phyloP scores from a whole-genome alignment of 208 protist genomes.

The Angomonas desouzai region DNA sequence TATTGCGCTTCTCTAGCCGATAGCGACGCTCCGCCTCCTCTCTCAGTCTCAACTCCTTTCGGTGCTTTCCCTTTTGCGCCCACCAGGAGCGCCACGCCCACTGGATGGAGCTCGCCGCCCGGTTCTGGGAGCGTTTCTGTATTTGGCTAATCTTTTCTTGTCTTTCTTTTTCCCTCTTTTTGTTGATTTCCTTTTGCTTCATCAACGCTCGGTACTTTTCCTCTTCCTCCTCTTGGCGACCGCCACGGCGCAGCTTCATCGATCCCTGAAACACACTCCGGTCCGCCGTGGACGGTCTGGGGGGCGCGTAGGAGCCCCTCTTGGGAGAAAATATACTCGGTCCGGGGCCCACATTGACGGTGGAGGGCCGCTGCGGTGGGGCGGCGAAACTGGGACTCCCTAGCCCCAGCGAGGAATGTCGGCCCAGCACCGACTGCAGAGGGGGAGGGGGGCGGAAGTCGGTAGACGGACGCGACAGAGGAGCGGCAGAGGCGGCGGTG shows the following conservation, averaged over 20 bases:
- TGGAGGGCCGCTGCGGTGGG: not conserved
- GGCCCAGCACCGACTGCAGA: not conserved
- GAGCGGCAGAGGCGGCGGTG: conserved; percentile 11
- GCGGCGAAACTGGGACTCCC: not conserved
- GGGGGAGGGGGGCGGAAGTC: conserved; percentile 10
- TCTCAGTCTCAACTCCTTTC: conserved; percentile 37
- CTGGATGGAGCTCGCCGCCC: conserved; percentile 53
- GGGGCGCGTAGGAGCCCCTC: not conserved
- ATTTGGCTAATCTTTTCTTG: conserved; percentile 29
- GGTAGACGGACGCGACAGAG: conserved; percentile 12
- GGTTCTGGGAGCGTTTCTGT: conserved; percentile 27
- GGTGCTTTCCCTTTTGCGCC: conserved; percentile 38
- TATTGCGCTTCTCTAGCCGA: conserved; percentile 14
- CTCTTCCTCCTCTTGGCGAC: conserved; percentile 14
- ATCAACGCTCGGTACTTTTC: conserved; percentile 9
- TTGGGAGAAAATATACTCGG: not conserved
- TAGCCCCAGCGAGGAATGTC: not conserved
- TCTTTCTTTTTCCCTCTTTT: not conserved
- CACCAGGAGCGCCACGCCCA: conserved; percentile 66
- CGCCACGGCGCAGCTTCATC: not conserved
- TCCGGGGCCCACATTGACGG: not conserved
- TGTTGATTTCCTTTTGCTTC: not conserved
- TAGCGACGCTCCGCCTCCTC: conserved; percentile 38
- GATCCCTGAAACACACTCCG: not conserved
- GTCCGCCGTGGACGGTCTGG: not conserved